Base-by-base conservation (phyloP, 192 early-diverging fungal genomes). In the Backusella australiensis region DNA sequence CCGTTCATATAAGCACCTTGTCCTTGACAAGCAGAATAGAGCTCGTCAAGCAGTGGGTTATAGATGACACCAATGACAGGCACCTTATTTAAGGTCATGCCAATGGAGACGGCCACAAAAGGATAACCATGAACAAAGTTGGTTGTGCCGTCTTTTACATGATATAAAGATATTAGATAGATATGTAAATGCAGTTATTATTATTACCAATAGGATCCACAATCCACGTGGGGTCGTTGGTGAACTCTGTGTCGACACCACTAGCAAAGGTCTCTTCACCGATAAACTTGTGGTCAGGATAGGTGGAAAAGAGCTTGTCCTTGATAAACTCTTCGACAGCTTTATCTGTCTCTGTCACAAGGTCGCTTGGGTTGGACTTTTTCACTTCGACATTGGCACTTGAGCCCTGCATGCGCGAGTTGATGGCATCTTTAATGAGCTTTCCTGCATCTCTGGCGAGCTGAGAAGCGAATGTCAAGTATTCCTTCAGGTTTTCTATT, bases 31-130 rank as follows among this genome's bases (percentile, higher is more conserved):
- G 91, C 90, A 5, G 88, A 84, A 73, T 85, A 90, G 11, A 90
- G 74, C 83, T 99, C 94, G 77, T 94, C 85, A 69, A 97, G 81
- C 17, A 99, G 86, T 15, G 97, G 97, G 80, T 96, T 93, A 78
- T 91, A 97, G 7, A 99, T 90, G 14, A 96, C 96, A 15, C 97
- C 97, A 9, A 98, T 90, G 23, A 94, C 89, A 0, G 93, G 92
- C 39, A 86, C 79, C 71, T 90, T 87, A 75, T 91, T 85, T 66
- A 95, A 82, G 1, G 92, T 86, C 72, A 99, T 79, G 3, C 88
- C 96, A 68, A 99, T 95, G n/a, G 92, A 94, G 59, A 97, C 89
- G 68, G 90, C 90, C 4, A 93, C 91, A 81, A 90, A 97, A 0
- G 95, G 97, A 73, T 95, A 94, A 11, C 90, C 87, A 67, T 91